These are phyloP conservation scores for Leishmania mexicana DNA, from an alignment of 208 protist species.

Conservation along the genomic window DNA sequence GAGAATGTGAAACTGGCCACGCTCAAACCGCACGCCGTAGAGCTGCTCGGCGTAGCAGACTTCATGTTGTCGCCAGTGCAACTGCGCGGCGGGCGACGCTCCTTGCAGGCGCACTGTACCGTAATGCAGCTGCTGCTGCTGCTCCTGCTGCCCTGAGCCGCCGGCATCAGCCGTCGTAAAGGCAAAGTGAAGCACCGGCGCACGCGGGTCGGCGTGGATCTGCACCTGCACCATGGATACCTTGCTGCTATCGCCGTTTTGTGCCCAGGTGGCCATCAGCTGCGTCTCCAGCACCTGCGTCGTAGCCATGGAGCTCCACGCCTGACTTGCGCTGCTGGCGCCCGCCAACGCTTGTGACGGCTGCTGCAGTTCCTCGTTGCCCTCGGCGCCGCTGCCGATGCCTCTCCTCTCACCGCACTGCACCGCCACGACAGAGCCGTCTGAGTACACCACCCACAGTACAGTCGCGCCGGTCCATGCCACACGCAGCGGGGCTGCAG, in stretches of 20 bases:
- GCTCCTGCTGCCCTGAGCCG: not conserved
- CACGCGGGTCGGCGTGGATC: conserved; percentile 31
- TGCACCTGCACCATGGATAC: conserved; percentile 5
- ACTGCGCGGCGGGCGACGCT: not conserved
- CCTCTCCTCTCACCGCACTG: conserved; percentile 9
- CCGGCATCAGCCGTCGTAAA: conserved; percentile 12
- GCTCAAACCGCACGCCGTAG: conserved; percentile 47
- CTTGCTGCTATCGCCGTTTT: not conserved
- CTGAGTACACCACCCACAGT: conserved; percentile 67
- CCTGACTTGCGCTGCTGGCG: not conserved
- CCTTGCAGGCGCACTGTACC: conserved; percentile 27
- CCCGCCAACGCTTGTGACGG: not conserved
- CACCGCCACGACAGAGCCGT: conserved; percentile 40
- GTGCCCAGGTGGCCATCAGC: not conserved
- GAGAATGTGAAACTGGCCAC: conserved; percentile 54
- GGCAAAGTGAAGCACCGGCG: conserved; percentile 34
- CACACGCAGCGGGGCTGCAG: conserved; percentile 31
- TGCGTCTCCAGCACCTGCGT: conserved; percentile 10
- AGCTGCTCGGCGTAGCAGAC: conserved; percentile 36
- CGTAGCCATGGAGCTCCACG: not conserved
- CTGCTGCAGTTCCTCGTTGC: conserved; percentile 12
- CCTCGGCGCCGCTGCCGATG: not conserved
- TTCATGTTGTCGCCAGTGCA: conserved; percentile 27
- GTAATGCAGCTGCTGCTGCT: conserved; percentile 24
- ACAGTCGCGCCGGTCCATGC: conserved; percentile 34